Evolutionary conservation across 2,329 filamentous ascomycete genomes (phyloP), one percentile per base, ranked within the genome.

Genomic region (Sphaerulina vaccinii): DNA sequence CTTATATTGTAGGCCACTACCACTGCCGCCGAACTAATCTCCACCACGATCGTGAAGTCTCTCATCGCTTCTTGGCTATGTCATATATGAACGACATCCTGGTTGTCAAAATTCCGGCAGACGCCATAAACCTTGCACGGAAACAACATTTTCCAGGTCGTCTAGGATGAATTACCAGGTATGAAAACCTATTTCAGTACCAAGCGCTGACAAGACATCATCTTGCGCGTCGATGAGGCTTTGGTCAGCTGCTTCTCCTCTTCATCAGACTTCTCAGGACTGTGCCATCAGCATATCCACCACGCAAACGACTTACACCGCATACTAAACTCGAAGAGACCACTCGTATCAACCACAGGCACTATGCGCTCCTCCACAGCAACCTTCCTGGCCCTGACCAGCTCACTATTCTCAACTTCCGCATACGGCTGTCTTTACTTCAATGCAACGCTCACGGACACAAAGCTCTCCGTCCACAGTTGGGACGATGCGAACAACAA

Each of bases 401-500:
- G 42, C 29, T 51, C 52, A 16, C 48, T 55, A 18, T 47, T 55
- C 43, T 36, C 36, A 27, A 32, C 38, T 22, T 37, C 38, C 4
- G 49, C 45, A n/a, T 23, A 49, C 27, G 53, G 43, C n/a, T 52
- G 49, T 18, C 50, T 58, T 16, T 58, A 58, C 47, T 58, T 58
- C 52, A 58, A 54, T 23, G 55, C 55, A 42, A 58, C 52, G 2
- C 51, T 58, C 22, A 32, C 24, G 15, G 52, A 43, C 52, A 53
- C 40, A 42, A 53, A 38, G 32, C 46, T 58, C n/a, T 51, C 49
- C 15, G 55, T 58, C 22, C 36, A 51, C 52, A 51, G 46, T 38
- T 58, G 55, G 55, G 55, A 58, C 47, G 55, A 58, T 16, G 44
- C 48, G 11, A 58, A 58, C 46, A 58, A 58, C 49, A 55, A 58